These are phyloP conservation scores for Paraconiothyrium sp. DNA, from an alignment of 2,329 filamentous ascomycete species.

Conservation along the genomic window DNA sequence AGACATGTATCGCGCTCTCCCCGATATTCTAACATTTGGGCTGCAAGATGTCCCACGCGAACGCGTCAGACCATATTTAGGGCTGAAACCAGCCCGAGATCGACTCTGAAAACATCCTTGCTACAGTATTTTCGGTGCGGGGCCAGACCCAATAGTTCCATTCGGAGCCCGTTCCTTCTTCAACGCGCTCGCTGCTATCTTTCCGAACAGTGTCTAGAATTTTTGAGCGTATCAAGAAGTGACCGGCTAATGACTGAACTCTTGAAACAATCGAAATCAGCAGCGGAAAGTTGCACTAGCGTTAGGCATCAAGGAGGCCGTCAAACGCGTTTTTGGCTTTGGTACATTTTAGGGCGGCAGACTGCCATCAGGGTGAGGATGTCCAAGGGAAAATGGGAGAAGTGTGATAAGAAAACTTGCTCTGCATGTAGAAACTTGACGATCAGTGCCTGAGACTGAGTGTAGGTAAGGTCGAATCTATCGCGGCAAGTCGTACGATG, in stretches of 20 bases:
- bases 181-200: slow-evolving; percentile 73
- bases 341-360: slow-evolving; percentile 69
- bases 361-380: slow-evolving; percentile 68
- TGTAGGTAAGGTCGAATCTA: slow-evolving; percentile 15
- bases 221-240: slow-evolving; percentile 60
- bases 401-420: slow-evolving; percentile 45
- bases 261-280: slow-evolving; percentile 64
- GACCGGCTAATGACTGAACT: slow-evolving; percentile 44
- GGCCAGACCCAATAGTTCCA: slow-evolving; percentile 67
- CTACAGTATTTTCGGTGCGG: slow-evolving; percentile 74
- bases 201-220: slow-evolving; percentile 69
- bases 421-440: slow-evolving; percentile 44
- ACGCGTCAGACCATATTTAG: slow-evolving; percentile 71
- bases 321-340: slow-evolving; percentile 66
- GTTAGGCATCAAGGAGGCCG: slow-evolving; percentile 71
- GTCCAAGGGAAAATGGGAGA: slow-evolving; percentile 67
- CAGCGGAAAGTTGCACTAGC: slow-evolving; percentile 69
- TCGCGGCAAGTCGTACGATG: background rate
- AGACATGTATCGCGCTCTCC: slow-evolving; percentile 67
- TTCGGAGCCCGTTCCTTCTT: slow-evolving; percentile 72
- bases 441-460: slow-evolving; percentile 38
- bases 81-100: slow-evolving; percentile 68
- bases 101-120: slow-evolving; percentile 66
- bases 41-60: slow-evolving; percentile 74
- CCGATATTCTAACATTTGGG: slow-evolving; percentile 72